These are phyloP conservation scores for Neophaeococcomyces aloes DNA, from an alignment of 2,329 filamentous ascomycete species.

Conservation along the genomic window DNA sequence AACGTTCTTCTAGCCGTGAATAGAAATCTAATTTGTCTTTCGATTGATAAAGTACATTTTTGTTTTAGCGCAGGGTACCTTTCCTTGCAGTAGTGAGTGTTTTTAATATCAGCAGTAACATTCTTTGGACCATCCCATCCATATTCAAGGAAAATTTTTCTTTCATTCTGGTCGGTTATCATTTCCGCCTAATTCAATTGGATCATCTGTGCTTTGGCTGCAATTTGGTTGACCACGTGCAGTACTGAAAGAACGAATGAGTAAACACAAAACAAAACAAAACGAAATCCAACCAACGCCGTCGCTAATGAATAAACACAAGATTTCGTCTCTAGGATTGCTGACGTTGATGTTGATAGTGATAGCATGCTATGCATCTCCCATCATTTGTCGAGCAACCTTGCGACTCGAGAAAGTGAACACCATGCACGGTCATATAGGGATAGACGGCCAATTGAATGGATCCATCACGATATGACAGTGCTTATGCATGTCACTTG, in stretches of 20 bases:
- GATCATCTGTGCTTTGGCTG: too few relatives aligned
- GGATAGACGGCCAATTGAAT: constrained; percentile 23
- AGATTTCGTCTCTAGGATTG: constrained; percentile 4
- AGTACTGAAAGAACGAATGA: neutral
- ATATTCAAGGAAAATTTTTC: too few relatives aligned
- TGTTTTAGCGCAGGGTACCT: too few relatives aligned
- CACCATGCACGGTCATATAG: constrained; percentile 4
- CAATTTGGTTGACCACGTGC: too few relatives aligned
- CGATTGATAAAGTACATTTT: too few relatives aligned
- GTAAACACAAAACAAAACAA: neutral
- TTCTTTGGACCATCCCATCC: too few relatives aligned
- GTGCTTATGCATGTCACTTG: constrained; percentile 7
- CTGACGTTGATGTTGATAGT: neutral
- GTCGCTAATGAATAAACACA: constrained; percentile 18
- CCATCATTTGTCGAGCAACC: constrained; percentile 13
- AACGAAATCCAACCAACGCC: constrained; percentile 16
- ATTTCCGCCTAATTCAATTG: too few relatives aligned
- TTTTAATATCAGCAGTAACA: too few relatives aligned
- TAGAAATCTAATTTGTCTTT: too few relatives aligned
- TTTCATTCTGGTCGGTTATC: too few relatives aligned
- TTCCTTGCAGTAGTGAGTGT: too few relatives aligned
- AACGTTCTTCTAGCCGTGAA: too few relatives aligned
- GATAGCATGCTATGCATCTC: constrained; percentile 6
- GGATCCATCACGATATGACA: constrained; percentile 17
- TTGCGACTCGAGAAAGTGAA: constrained; percentile 12